These are phyloP conservation scores for Bisporella sp. DNA, from an alignment of 2,329 filamentous ascomycete species.

Conservation along the genomic window DNA sequence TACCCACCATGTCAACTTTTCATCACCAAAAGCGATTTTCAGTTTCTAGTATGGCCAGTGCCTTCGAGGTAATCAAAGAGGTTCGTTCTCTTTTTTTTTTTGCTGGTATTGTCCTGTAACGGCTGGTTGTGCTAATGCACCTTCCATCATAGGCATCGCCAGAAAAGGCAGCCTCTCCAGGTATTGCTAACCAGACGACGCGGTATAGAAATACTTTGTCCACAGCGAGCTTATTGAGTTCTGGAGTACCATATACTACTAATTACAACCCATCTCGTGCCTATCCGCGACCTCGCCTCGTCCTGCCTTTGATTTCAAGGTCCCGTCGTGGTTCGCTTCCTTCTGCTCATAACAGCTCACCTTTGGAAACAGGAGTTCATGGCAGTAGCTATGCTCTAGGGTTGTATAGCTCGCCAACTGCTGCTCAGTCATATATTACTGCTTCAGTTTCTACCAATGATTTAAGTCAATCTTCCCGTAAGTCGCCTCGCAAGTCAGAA, in stretches of 20 bases:
- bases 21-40: too few species aligned
- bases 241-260: not conserved
- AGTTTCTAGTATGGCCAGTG: too few species aligned
- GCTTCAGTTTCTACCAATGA: conserved; percentile 14
- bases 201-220: too few species aligned
- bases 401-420: conserved; percentile 14
- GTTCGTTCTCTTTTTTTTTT: too few species aligned
- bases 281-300: not conserved
- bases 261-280: not conserved
- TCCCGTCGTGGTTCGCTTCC: not conserved
- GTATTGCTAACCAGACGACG: too few species aligned
- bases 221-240: not conserved
- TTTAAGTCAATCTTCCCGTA: conserved; percentile 5
- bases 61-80: too few species aligned
- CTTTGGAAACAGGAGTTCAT: not conserved
- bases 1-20: too few species aligned
- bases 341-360: not conserved
- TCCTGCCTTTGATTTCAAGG: not conserved
- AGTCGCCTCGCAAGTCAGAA: not conserved
- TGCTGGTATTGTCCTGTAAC: too few species aligned
- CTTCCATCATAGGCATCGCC: too few species aligned
- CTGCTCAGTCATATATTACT: conserved; percentile 13
- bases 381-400: too few species aligned
- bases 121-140: too few species aligned
- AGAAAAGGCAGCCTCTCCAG: too few species aligned